phyloP scores from a whole-genome alignment of 768 basidiomycete species.

The Termitomyces sp. region DNA sequence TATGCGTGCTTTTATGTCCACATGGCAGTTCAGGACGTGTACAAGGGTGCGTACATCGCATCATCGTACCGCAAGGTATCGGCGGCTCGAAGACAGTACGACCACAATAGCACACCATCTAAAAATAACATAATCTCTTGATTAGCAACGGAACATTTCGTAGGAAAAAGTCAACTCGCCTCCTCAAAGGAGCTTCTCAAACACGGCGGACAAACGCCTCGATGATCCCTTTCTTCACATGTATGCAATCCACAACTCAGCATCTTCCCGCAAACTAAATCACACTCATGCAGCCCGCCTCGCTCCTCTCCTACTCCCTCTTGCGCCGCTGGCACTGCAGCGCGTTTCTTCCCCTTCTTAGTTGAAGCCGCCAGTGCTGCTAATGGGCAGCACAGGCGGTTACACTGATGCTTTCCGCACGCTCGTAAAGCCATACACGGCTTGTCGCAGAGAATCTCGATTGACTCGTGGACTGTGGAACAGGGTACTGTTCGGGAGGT shows the following conservation, averaged over 20 bases:
- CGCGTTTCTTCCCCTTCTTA: slow-evolving; percentile 60
- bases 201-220: slow-evolving; percentile 76
- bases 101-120: slow-evolving; percentile 80
- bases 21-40: slow-evolving; percentile 61
- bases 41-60: slow-evolving; percentile 81
- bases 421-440: slow-evolving; percentile 72
- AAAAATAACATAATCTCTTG: slow-evolving; percentile 4
- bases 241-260: slow-evolving; percentile 73
- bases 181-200: slow-evolving; percentile 90
- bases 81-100: slow-evolving; percentile 87
- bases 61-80: slow-evolving; percentile 76
- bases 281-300: slow-evolving; percentile 78
- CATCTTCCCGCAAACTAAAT: slow-evolving; percentile 69
- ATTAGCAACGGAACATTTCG: not conserved
- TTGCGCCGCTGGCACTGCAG: slow-evolving; percentile 13
- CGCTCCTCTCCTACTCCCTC: slow-evolving; percentile 47
- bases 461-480: slow-evolving; percentile 31
- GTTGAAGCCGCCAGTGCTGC: slow-evolving; percentile 46
- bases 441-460: slow-evolving; percentile 73
- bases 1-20: slow-evolving; percentile 76
- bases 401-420: slow-evolving; percentile 87
- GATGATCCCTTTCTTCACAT: slow-evolving; percentile 81
- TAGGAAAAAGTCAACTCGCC: slow-evolving; percentile 31
- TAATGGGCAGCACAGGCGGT: slow-evolving; percentile 83
- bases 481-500: slow-evolving; percentile 56